Conservation (phyloP, 2,329 filamentous ascomycete genomes). For the Cladosporium sp. region DNA sequence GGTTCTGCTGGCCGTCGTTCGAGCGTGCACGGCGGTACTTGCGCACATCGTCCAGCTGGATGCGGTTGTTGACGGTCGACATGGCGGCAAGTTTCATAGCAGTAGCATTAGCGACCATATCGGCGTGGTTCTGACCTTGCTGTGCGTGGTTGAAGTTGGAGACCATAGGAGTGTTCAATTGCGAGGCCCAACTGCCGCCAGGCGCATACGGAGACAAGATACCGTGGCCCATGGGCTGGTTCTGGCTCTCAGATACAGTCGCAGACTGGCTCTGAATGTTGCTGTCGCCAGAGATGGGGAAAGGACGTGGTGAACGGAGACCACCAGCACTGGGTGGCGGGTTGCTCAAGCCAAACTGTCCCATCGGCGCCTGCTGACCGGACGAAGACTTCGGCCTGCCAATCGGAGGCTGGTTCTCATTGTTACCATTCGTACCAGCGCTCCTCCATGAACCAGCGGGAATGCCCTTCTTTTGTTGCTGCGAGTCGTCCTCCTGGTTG, state of each 20-base stretch:
- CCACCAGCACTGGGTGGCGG: slow-evolving; percentile 72
- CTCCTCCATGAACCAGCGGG: slow-evolving; percentile 81
- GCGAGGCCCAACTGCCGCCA: slow-evolving; percentile 95
- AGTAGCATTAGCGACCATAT: slow-evolving; percentile 98
- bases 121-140: slow-evolving; percentile 70
- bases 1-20: slow-evolving; percentile 68
- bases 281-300: slow-evolving; percentile 64
- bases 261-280: slow-evolving; percentile 85
- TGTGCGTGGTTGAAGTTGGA: slow-evolving; percentile 69
- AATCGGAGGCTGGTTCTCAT: slow-evolving; percentile 56
- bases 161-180: slow-evolving; percentile 97
- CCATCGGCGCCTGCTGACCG: slow-evolving; percentile 72
- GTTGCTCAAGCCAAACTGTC: slow-evolving; percentile 77
- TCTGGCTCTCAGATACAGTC: slow-evolving; percentile 69
- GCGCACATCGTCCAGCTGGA: slow-evolving; percentile 92
- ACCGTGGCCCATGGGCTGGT: slow-evolving; percentile 64
- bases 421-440: slow-evolving; percentile 32
- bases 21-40: slow-evolving; percentile 93
- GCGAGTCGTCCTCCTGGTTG: slow-evolving; percentile 60
- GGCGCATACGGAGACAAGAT: slow-evolving; percentile 76
- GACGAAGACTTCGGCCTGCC: slow-evolving; percentile 76
- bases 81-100: slow-evolving; percentile 98
- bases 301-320: slow-evolving; percentile 77
- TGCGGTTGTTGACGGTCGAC: slow-evolving; percentile 97
- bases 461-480: slow-evolving; percentile 57